phyloP scores from a whole-genome alignment of 176 grass and related monocot genomes.

The Microstegium vimineum region DNA sequence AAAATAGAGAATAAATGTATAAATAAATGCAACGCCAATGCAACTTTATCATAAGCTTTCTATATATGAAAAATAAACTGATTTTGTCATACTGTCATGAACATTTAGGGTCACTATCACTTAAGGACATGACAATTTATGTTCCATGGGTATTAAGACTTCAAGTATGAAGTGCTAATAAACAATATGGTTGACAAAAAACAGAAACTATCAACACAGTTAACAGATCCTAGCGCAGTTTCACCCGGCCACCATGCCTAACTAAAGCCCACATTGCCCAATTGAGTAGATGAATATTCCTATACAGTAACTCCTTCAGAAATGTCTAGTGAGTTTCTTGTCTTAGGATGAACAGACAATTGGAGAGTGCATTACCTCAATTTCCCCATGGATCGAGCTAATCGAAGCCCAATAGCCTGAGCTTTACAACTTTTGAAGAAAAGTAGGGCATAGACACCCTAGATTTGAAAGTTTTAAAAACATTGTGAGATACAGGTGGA shows the following conservation, averaged over 20 bases:
- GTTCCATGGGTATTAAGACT: neutral
- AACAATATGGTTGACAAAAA: neutral
- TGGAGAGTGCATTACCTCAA: conserved; percentile 50
- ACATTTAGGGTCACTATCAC: neutral
- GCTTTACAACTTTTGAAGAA: conserved; percentile 80
- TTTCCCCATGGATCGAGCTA: conserved; percentile 92
- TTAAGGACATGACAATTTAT: neutral
- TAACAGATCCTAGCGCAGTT: no score
- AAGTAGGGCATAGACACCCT: conserved; percentile 94
- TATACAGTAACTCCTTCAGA: neutral
- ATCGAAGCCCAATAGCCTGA: conserved; percentile 82
- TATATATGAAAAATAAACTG: neutral
- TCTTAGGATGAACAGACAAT: conserved; percentile 5
- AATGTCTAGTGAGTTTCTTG: neutral
- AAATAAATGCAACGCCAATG: neutral
- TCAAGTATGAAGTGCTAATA: neutral
- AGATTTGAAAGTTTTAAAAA: conserved; percentile 19
- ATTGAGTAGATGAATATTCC: neutral
- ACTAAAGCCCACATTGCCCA: neutral
- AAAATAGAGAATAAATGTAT: neutral
- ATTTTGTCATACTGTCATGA: neutral
- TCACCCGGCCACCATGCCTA: neutral
- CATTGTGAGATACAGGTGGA: conserved; percentile 20
- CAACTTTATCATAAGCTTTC: neutral
- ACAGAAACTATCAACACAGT: neutral